Percentiles rank a stretch among this genome's conserved stretches.
phyloP scores from a whole-genome alignment of 2,329 filamentous ascomycete genomes.

The Chalara sp. region DNA sequence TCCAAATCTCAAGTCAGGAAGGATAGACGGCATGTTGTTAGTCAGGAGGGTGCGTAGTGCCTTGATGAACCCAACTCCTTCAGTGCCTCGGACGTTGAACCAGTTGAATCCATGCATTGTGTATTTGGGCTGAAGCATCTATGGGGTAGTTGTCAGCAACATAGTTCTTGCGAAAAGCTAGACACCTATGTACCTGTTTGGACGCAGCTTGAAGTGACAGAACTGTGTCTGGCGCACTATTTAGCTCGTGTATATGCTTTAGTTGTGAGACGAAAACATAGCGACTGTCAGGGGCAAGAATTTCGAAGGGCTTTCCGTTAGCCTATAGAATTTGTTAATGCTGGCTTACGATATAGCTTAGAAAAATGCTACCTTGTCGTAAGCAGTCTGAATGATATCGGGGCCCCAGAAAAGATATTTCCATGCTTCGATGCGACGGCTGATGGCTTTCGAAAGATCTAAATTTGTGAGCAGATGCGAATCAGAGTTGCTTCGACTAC shows the following conservation, averaged over 20 bases:
- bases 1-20: conserved; percentile 1
- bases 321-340: not conserved
- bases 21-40: conserved; percentile 5
- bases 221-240: conserved; percentile 5
- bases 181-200: conserved; percentile 5
- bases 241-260: conserved; percentile 10
- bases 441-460: no score
- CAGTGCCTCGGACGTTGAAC: conserved; percentile 6
- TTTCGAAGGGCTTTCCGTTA: not conserved
- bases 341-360: not conserved
- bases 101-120: conserved; percentile 11
- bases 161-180: not conserved
- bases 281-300: not conserved
- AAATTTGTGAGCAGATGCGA: no score
- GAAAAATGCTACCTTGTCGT: not conserved
- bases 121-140: conserved; percentile 9
- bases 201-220: conserved; percentile 7
- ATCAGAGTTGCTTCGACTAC: no score
- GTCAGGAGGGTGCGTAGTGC: conserved; percentile 7
- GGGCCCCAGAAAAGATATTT: not conserved
- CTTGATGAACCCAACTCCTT: conserved; percentile 5
- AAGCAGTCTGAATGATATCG: not conserved
- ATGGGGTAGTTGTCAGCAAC: not conserved
- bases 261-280: conserved; percentile 5
- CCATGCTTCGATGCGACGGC: no score